These are phyloP conservation scores for Scheffersomyces stambukii DNA, from an alignment of 1,139 yeast genomes.

Conservation along the genomic window DNA sequence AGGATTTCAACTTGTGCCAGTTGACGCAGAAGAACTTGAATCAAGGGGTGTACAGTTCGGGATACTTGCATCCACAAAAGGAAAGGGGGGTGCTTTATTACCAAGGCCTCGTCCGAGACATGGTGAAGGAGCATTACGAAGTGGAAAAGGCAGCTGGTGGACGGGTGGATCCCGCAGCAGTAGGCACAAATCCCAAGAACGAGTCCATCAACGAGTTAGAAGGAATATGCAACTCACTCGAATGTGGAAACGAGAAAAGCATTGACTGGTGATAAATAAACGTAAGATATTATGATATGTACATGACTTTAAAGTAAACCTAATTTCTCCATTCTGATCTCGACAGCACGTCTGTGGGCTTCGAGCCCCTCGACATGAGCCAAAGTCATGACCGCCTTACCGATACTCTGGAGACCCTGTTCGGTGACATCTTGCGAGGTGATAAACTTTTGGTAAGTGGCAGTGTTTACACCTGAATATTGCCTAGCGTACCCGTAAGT, in stretches of 20 bases:
- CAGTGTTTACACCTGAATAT: slow-evolving; percentile 95
- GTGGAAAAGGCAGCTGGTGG: slow-evolving; percentile 41
- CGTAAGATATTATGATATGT: not conserved
- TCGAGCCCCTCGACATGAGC: slow-evolving; percentile 98
- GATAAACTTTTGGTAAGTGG: slow-evolving; percentile 91
- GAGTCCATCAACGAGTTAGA: slow-evolving; percentile 47
- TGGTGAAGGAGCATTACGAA: slow-evolving; percentile 52
- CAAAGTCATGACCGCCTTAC: slow-evolving; percentile 91
- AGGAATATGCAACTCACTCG: slow-evolving; percentile 44
- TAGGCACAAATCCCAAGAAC: slow-evolving; percentile 33
- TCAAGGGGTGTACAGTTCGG: slow-evolving; percentile 55
- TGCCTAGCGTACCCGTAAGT: slow-evolving; percentile 97
- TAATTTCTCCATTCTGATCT: slow-evolving; percentile 81
- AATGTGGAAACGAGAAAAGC: slow-evolving; percentile 23
- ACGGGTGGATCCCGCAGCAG: slow-evolving; percentile 49
- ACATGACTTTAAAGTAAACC: slow-evolving; percentile 34
- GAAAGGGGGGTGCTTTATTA: slow-evolving; percentile 57
- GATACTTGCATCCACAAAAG: slow-evolving; percentile 54
- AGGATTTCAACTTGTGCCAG: slow-evolving; percentile 56
- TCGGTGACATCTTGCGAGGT: slow-evolving; percentile 88
- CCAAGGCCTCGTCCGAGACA: slow-evolving; percentile 52
- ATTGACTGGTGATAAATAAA: slow-evolving; percentile 8
- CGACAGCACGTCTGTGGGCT: slow-evolving; percentile 95
- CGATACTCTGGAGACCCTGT: slow-evolving; percentile 81
- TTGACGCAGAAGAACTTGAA: slow-evolving; percentile 57